Percentiles rank a stretch among this genome's conserved stretches.
Evolutionary conservation across 1,284 basidiomycete genomes (phyloP).

Genomic region (Rhodotorula glutinis): DNA sequence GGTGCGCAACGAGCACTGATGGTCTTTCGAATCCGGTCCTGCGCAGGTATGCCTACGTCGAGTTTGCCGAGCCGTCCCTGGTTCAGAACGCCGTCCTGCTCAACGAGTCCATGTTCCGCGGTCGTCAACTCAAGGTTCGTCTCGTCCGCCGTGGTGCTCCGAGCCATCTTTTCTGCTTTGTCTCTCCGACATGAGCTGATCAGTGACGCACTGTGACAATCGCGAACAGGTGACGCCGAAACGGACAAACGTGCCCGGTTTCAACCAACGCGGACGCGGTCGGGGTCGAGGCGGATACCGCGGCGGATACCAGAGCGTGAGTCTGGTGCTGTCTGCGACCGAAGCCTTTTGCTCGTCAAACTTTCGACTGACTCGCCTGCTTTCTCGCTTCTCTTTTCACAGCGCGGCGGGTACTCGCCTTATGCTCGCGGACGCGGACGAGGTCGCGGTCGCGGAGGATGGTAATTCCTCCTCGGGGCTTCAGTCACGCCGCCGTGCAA

Average conservation of each 20-base stretch:
- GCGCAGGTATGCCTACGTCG: constrained; percentile 91
- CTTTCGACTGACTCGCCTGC: not conserved
- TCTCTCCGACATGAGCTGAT: not conserved
- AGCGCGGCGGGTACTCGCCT: constrained; percentile 34
- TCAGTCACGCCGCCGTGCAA: too few species aligned
- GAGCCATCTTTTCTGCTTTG: too few species aligned
- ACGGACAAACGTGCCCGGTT: constrained; percentile 87
- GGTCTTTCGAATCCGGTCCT: too few species aligned
- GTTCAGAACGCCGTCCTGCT: constrained; percentile 91
- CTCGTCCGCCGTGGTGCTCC: too few species aligned
- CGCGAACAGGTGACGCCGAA: constrained; percentile 74
- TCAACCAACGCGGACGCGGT: constrained; percentile 52
- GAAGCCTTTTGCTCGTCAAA: too few species aligned
- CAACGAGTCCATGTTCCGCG: constrained; percentile 92
- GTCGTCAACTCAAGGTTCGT: constrained; percentile 81
- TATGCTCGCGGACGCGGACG: constrained; percentile 31
- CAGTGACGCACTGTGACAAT: too few species aligned
- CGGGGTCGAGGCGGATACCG: constrained; percentile 66
- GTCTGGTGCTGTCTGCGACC: too few species aligned
- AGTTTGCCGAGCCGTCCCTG: constrained; percentile 91
- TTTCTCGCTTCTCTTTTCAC: not conserved
- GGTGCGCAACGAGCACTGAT: not conserved
- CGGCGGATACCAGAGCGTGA: constrained; percentile 59
- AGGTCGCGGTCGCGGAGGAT: constrained; percentile 19
- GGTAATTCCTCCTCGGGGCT: too few species aligned